A percentile compares a stretch with the other conserved stretches of the same genome.
These are phyloP conservation scores for Haplographium delicatum DNA, from an alignment of 495 filamentous ascomycete genomes.

Conservation along the genomic window DNA sequence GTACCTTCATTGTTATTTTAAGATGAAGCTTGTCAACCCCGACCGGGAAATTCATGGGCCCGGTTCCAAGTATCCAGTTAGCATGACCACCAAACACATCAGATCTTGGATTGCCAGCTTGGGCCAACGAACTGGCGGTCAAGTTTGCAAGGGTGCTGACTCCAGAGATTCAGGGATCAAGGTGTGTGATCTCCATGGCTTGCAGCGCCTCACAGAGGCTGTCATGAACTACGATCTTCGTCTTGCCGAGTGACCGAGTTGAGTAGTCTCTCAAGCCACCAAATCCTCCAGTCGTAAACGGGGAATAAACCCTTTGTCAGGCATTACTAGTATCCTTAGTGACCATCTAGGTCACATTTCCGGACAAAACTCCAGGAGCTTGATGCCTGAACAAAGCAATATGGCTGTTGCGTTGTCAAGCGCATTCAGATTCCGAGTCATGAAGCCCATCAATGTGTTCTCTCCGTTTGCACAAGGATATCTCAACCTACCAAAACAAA, in stretches of 20 bases:
- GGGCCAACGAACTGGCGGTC: slow-evolving; percentile 27
- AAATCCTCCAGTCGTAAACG: slow-evolving; percentile 10
- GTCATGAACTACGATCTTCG: slow-evolving; percentile 28
- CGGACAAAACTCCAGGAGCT: slow-evolving; percentile 4
- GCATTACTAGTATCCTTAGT: not conserved
- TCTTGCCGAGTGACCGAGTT: slow-evolving; percentile 15
- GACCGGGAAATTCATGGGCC: slow-evolving; percentile 8
- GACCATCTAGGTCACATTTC: slow-evolving; percentile 2
- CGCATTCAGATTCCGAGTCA: not conserved
- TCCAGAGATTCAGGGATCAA: slow-evolving; percentile 18
- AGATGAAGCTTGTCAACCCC: slow-evolving; percentile 19
- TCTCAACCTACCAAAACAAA: slow-evolving; percentile 7
- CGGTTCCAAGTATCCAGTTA: slow-evolving; percentile 14
- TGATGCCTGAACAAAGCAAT: slow-evolving; percentile 26
- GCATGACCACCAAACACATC: slow-evolving; percentile 14
- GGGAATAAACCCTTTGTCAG: slow-evolving; percentile 8
- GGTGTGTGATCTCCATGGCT: slow-evolving; percentile 27
- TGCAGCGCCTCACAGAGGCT: slow-evolving; percentile 24
- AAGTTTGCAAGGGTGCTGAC: slow-evolving; percentile 20
- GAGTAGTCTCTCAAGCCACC: slow-evolving; percentile 14
- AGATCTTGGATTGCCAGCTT: slow-evolving; percentile 18
- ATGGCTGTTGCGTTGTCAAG: slow-evolving; percentile 22
- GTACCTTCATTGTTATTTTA: slow-evolving; percentile 19
- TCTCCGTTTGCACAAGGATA: slow-evolving; percentile 22
- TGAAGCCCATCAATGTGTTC: slow-evolving; percentile 1